Evolutionary conservation across 306 rosid genomes (phyloP), one percentile per base, ranked within the genome.

Genomic region (Gynostemma pentaphyllum): DNA sequence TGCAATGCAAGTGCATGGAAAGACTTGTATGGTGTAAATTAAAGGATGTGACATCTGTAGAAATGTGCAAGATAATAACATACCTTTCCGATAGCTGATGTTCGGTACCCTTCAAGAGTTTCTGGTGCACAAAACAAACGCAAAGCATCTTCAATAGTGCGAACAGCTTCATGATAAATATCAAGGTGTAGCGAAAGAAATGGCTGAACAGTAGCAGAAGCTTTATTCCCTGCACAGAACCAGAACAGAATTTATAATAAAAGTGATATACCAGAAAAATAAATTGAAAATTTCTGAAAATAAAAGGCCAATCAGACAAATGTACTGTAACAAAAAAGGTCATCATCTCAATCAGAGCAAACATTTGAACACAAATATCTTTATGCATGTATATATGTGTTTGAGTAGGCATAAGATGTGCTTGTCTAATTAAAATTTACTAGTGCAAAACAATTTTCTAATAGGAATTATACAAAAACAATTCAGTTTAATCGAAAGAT

Each of bases 151-250:
- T 88, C 95, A 44, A 94, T 88, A 0, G 90, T 81, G 41, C 65
- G 76, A 42, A 88, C 95, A 32, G 86, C 76, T 10, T 94, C 89
- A 72, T 83, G 88, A 59, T 68, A 62, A 72, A 94, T 94, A 78
- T 94, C 99, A 61, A 94, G 97, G 72, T 88, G 99, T 66, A 94
- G 94, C 79, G 87, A 66, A 27, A 77, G 81, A 81, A 66, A 94
- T 15, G 97, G 99, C 68, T 94, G 97, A 60, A 75, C 69, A 18
- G 95, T 86, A 22, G 85, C 96, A 67, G 97, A 94, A 57, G 81
- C 57, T 71, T 55, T 85, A 52, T 75, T 81, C 45, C 87, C 83
- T 81, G 60, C 54, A 71, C 40, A 85, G 74, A 66, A 64, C 56
- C 64, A 72, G 11, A 26, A 12, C 27, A 46, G 42, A 62, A 22